Evolutionary conservation across 208 protist species (phyloP).

Genomic region (Leptomonas seymouri): DNA sequence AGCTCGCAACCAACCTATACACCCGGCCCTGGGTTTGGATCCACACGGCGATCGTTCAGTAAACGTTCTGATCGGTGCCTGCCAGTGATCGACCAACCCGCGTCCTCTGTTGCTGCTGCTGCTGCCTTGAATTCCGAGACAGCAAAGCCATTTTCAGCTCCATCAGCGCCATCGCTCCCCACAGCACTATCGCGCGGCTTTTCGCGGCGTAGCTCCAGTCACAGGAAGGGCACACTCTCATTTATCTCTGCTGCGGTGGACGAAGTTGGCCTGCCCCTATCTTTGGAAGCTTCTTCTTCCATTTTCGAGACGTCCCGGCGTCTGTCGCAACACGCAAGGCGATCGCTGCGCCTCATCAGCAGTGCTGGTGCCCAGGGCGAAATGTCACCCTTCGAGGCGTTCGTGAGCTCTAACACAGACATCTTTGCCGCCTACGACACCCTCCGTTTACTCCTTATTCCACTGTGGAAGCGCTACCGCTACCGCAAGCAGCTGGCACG

Average conservation of each 20-base stretch:
- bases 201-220: background rate
- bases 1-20: conserved; percentile 9
- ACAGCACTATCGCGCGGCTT: background rate
- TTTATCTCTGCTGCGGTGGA: background rate
- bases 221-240: too few species aligned
- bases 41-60: conserved; percentile 7
- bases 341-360: background rate
- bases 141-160: background rate
- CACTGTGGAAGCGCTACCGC: conserved; percentile 40
- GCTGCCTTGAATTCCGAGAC: background rate
- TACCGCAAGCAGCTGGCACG: conserved; percentile 18
- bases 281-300: background rate
- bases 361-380: conserved; percentile 12
- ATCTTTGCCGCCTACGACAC: conserved; percentile 23
- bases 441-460: conserved; percentile 34
- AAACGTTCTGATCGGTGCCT: background rate
- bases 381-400: background rate
- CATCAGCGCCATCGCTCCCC: too few species aligned
- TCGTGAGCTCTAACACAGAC: background rate
- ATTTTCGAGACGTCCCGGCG: conserved; percentile 1
- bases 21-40: background rate
- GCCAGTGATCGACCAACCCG: background rate
- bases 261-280: conserved; percentile 14
- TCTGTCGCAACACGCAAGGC: background rate
- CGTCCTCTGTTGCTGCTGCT: background rate